Evolutionary conservation across 2,329 filamentous ascomycete genomes (phyloP).

Genomic region (Colletotrichum viniferum): DNA sequence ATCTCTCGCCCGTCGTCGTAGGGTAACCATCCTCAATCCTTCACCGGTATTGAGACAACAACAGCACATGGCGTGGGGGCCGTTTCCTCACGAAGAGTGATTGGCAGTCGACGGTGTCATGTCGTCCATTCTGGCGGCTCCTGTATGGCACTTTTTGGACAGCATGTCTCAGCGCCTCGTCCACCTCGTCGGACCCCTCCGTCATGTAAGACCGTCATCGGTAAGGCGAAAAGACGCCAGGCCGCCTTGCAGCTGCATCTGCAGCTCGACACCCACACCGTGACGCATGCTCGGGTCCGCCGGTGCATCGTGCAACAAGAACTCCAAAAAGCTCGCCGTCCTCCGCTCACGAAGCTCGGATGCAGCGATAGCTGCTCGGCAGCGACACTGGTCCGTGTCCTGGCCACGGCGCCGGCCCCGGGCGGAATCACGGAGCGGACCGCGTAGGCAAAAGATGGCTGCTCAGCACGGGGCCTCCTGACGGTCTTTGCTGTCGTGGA

Average conservation of each 20-base stretch:
- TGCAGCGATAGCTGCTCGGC: neutral
- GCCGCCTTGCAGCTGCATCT: neutral
- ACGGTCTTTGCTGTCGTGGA: conserved; percentile 19
- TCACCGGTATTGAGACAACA: neutral
- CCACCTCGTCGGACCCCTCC: neutral
- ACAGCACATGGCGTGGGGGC: neutral
- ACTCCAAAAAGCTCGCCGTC: neutral
- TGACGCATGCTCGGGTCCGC: neutral
- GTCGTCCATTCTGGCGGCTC: neutral
- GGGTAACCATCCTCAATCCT: neutral
- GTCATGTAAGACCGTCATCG: neutral
- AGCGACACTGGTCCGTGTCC: conserved; percentile 13
- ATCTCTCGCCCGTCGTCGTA: neutral
- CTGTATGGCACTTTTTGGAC: neutral
- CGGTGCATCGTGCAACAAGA: neutral
- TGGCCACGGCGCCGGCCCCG: conserved; percentile 6
- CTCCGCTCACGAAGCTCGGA: neutral
- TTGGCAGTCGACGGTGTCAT: neutral
- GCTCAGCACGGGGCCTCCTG: conserved; percentile 3
- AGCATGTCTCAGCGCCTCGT: neutral
- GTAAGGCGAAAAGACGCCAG: neutral
- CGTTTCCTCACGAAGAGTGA: neutral
- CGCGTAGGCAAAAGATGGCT: neutral
- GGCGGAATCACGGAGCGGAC: conserved; percentile 11
- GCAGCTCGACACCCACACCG: neutral